Conservation (phyloP, 1,284 basidiomycete genomes). For the Neolentinus lepideus region DNA sequence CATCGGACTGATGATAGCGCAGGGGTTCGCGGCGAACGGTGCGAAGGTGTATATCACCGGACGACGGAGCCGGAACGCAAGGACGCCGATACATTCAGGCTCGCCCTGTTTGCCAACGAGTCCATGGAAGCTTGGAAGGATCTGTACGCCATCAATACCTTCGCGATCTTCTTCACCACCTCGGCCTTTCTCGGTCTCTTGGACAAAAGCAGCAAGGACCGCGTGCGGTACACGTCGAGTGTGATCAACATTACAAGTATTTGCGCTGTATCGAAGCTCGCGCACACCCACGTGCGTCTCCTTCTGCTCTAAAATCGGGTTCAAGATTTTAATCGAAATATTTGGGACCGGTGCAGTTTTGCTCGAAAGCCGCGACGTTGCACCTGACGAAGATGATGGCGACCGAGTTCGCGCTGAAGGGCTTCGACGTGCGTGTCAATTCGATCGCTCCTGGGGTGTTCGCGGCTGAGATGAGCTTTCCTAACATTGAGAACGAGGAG, state of each 20-base stretch:
- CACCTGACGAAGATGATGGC: conserved; percentile 71
- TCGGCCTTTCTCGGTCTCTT: conserved; percentile 71
- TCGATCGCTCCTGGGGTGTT: conserved; percentile 70
- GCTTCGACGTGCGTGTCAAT: conserved; percentile 64
- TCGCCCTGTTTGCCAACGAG: conserved; percentile 61
- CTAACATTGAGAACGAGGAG: conserved; percentile 35
- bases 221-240: conserved; percentile 45
- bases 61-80: conserved; percentile 52
- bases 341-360: conserved; percentile 61
- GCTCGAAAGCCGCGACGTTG: conserved; percentile 67
- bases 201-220: conserved; percentile 58
- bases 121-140: conserved; percentile 54
- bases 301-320: conserved; percentile 15
- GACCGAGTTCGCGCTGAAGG: conserved; percentile 65
- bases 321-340: too few species aligned
- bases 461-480: conserved; percentile 69
- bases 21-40: conserved; percentile 68
- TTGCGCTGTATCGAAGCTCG: conserved; percentile 58
- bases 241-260: conserved; percentile 77
- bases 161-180: conserved; percentile 68
- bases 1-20: conserved; percentile 55
- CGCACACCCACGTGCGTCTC: conserved; percentile 58
- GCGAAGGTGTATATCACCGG: conserved; percentile 81
- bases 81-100: conserved; percentile 54
- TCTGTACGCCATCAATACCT: conserved; percentile 59